Conservation (phyloP, 2,329 filamentous ascomycete species). For the Diplodia intermedia region DNA sequence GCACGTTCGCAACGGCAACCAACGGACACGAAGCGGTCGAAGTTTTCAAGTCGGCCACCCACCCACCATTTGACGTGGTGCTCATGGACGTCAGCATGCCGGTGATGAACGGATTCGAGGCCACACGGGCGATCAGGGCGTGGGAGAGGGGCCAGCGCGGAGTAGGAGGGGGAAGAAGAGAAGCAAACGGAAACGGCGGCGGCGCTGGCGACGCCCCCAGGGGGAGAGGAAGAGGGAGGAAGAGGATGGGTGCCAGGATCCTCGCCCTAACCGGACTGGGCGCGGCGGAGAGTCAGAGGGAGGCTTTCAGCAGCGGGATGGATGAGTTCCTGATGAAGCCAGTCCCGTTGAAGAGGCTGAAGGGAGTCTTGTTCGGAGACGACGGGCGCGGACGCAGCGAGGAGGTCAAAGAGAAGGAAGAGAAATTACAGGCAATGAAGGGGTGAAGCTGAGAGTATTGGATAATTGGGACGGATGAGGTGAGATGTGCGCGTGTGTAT, state of each 20-base stretch:
- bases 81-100: constrained; percentile 60
- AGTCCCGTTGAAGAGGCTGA: constrained; percentile 37
- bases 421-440: neutral
- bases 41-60: constrained; percentile 37
- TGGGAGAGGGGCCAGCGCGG: constrained; percentile 37
- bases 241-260: constrained; percentile 41
- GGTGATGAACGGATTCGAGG: constrained; percentile 54
- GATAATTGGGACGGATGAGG: too few relatives aligned
- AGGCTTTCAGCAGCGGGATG: constrained; percentile 53
- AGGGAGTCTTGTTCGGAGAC: neutral
- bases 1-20: constrained; percentile 40
- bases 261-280: constrained; percentile 56
- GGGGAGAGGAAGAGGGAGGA: constrained; percentile 29
- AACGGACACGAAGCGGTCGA: constrained; percentile 54
- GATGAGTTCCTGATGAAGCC: constrained; percentile 58
- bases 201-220: neutral
- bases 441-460: too few relatives aligned
- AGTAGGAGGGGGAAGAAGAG: neutral
- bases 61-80: constrained; percentile 44
- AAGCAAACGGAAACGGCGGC: neutral
- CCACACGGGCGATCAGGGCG: constrained; percentile 53
- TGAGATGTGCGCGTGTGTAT: too few relatives aligned
- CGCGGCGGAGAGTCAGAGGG: constrained; percentile 52
- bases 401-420: neutral
- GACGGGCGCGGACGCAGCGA: neutral